A percentile compares a stretch with the other conserved stretches of the same genome.
phyloP scores from a whole-genome alignment of 75 land plant species.

The Cupressus sempervirens region DNA sequence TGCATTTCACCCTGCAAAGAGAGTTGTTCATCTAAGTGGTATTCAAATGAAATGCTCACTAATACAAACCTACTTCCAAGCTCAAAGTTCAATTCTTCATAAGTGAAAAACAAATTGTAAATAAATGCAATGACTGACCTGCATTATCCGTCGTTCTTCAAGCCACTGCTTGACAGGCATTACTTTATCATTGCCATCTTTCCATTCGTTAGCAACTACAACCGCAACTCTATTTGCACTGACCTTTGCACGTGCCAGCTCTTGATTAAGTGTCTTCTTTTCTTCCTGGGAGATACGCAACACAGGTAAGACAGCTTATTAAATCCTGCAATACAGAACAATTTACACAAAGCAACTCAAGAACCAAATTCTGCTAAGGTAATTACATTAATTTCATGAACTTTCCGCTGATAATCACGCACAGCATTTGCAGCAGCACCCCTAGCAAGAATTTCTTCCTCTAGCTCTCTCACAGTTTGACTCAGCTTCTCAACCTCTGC shows the following conservation, averaged over 20 bases:
- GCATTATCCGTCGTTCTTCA: constrained; percentile 85
- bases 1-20: constrained; percentile 89
- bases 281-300: constrained; percentile 51
- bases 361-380: neutral
- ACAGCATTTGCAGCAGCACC: constrained; percentile 98
- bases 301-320: neutral
- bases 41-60: neutral
- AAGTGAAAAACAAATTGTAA: neutral
- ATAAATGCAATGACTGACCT: constrained; percentile 29
- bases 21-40: neutral
- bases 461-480: constrained; percentile 84
- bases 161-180: constrained; percentile 99
- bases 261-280: constrained; percentile 79
- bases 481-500: constrained; percentile 95
- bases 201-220: constrained; percentile 95
- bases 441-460: constrained; percentile 93
- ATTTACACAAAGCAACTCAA: neutral
- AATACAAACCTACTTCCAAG: neutral
- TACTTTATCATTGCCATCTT: constrained; percentile 92
- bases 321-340: neutral
- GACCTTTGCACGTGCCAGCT: constrained; percentile 88
- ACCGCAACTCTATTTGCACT: constrained; percentile 75
- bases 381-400: constrained; percentile 20
- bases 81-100: neutral
- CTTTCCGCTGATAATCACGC: constrained; percentile 89